Evolutionary conservation across 2,329 filamentous ascomycete species (phyloP).

Genomic region (Neurospora sp.): DNA sequence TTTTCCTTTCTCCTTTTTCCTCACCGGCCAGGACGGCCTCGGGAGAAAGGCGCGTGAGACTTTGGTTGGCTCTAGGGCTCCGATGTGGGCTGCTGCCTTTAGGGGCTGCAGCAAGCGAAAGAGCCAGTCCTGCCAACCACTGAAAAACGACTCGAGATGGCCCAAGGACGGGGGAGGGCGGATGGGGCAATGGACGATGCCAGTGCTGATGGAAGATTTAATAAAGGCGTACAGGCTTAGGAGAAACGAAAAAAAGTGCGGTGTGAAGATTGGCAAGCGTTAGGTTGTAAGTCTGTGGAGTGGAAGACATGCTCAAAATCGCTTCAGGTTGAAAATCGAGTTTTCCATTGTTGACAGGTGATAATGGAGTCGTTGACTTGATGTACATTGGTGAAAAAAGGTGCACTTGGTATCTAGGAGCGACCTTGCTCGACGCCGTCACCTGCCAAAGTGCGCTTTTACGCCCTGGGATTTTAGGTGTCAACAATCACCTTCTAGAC

Average conservation of each 20-base stretch:
- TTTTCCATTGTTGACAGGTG: background rate
- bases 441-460: background rate
- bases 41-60: constrained; percentile 9
- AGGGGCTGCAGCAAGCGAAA: constrained; percentile 1
- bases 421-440: background rate
- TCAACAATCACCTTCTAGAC: background rate
- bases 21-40: constrained; percentile 1
- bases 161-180: constrained; percentile 3
- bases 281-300: background rate
- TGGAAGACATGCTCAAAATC: background rate
- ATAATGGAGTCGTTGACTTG: background rate
- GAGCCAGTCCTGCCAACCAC: background rate
- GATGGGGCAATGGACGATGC: constrained; percentile 2
- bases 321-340: background rate
- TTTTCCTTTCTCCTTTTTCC: background rate
- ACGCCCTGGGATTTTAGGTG: background rate
- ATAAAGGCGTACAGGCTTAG: background rate
- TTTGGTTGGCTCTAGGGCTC: constrained; percentile 12
- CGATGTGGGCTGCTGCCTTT: constrained; percentile 4
- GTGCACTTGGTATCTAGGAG: background rate
- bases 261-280: background rate
- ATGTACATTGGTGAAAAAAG: background rate
- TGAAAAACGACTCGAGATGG: background rate
- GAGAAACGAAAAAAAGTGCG: background rate
- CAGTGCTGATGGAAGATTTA: background rate